Conservation (phyloP, 1,284 basidiomycete species). For the Ustilago vetiveriae region DNA sequence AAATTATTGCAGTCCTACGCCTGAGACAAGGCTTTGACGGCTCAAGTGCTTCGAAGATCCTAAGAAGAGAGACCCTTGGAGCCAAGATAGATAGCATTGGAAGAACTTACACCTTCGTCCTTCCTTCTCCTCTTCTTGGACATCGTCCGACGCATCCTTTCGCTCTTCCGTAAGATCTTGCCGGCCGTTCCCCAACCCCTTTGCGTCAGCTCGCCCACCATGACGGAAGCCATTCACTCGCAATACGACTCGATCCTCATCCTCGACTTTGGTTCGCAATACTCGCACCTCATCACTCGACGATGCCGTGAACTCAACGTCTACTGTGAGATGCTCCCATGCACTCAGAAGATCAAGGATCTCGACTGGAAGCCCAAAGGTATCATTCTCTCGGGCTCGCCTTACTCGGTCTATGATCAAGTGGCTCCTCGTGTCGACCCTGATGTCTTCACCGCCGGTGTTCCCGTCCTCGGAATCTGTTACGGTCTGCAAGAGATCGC, state of each 20-base stretch:
- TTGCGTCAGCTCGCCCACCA: constrained; percentile 19
- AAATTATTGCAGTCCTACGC: too few species aligned
- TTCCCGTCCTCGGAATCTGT: constrained; percentile 96
- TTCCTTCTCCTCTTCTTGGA: constrained; percentile 37
- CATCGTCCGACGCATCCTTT: constrained; percentile 34
- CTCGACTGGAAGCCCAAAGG: constrained; percentile 95
- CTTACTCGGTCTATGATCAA: constrained; percentile 95
- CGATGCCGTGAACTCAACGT: constrained; percentile 98
- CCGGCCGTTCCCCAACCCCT: background rate
- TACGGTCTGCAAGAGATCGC: constrained; percentile 99
- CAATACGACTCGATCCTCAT: constrained; percentile 97
- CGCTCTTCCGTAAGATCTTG: constrained; percentile 1
- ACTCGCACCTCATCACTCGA: constrained; percentile 97
- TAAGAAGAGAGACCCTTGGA: too few species aligned
- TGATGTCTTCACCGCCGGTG: constrained; percentile 87
- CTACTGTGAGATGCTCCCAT: constrained; percentile 97
- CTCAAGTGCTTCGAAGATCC: too few species aligned
- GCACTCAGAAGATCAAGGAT: constrained; percentile 90
- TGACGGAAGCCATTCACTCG: constrained; percentile 78
- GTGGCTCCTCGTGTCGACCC: constrained; percentile 95
- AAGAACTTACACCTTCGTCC: too few species aligned
- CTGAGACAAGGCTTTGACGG: background rate
- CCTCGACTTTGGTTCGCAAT: constrained; percentile 97
- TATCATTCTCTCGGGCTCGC: constrained; percentile 96
- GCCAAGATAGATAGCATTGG: too few species aligned